phyloP scores from a whole-genome alignment of 768 basidiomycete genomes.

The Sporobolomyces phaffii region DNA sequence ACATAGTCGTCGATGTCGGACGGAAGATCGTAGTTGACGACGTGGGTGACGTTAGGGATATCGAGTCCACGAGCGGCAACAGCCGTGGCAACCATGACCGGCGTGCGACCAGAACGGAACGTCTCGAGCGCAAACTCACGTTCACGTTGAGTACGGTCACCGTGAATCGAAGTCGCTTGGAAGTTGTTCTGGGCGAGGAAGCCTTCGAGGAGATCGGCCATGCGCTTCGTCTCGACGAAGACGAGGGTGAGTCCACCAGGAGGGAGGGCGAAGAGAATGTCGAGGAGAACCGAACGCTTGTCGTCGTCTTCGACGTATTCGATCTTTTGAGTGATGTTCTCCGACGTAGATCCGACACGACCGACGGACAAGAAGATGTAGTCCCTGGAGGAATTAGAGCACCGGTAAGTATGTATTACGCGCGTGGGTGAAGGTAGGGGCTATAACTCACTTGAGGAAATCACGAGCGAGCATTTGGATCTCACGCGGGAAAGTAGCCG shows the following conservation, averaged over 20 bases:
- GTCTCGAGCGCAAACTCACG: slow-evolving; percentile 91
- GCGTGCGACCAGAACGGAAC: slow-evolving; percentile 90
- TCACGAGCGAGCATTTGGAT: slow-evolving; percentile 94
- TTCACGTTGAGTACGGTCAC: slow-evolving; percentile 94
- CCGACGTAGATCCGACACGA: slow-evolving; percentile 94
- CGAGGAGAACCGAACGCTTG: slow-evolving; percentile 92
- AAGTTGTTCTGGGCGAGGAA: slow-evolving; percentile 78
- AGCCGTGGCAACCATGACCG: slow-evolving; percentile 94
- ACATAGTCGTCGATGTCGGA: slow-evolving; percentile 99
- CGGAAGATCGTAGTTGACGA: slow-evolving; percentile 95
- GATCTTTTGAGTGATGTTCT: slow-evolving; percentile 95
- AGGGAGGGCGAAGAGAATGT: slow-evolving; percentile 75
- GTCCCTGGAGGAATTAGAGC: slow-evolving; percentile 50
- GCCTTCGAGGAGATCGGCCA: slow-evolving; percentile 97
- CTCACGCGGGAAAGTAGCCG: slow-evolving; percentile 97
- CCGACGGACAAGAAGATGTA: slow-evolving; percentile 98
- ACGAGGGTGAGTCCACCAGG: slow-evolving; percentile 79
- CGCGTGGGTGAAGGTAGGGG: background rate
- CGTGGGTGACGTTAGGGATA: slow-evolving; percentile 98
- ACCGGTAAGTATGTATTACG: background rate
- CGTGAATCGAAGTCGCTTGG: slow-evolving; percentile 93
- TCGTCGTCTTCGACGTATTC: slow-evolving; percentile 97
- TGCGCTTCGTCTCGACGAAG: slow-evolving; percentile 98
- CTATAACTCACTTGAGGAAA: slow-evolving; percentile 62
- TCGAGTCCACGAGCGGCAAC: slow-evolving; percentile 98